Evolutionary conservation across 345 rosid species (phyloP).

Genomic region (Mercurialis annua): DNA sequence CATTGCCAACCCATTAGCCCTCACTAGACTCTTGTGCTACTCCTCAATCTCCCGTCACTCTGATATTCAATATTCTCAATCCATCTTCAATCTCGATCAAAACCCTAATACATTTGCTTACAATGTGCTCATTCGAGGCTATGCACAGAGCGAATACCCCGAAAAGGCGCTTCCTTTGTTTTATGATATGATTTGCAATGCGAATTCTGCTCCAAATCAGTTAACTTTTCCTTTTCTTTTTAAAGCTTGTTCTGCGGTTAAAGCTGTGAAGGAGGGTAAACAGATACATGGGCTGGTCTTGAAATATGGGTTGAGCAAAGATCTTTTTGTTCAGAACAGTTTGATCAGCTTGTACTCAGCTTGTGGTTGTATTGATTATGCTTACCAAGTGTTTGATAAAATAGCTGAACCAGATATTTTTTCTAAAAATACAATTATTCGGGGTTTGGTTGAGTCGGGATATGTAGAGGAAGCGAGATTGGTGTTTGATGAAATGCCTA

Average conservation of each 20-base stretch:
- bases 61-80: constrained; percentile 12
- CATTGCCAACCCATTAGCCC: constrained; percentile 3
- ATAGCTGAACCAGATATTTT: constrained; percentile 12
- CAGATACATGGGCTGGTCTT: constrained; percentile 20
- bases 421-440: constrained; percentile 14
- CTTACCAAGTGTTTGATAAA: constrained; percentile 11
- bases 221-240: constrained; percentile 16
- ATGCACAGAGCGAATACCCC: constrained; percentile 11
- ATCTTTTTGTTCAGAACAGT: constrained; percentile 19
- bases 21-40: constrained; percentile 18
- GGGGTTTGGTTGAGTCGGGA: constrained; percentile 13
- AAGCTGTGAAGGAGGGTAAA: constrained; percentile 10
- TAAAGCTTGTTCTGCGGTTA: constrained; percentile 16
- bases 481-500: constrained; percentile 17
- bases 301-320: constrained; percentile 18
- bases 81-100: constrained; percentile 16
- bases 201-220: constrained; percentile 11
- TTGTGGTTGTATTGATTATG: constrained; percentile 10
- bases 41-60: constrained; percentile 16
- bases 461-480: constrained; percentile 5
- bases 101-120: constrained; percentile 18
- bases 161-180: constrained; percentile 15
- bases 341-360: constrained; percentile 12
- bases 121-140: constrained; percentile 20
- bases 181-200: constrained; percentile 10